phyloP scores from a whole-genome alignment of 2,329 filamentous ascomycete genomes.

The Ophiosphaerella herpotricha region DNA sequence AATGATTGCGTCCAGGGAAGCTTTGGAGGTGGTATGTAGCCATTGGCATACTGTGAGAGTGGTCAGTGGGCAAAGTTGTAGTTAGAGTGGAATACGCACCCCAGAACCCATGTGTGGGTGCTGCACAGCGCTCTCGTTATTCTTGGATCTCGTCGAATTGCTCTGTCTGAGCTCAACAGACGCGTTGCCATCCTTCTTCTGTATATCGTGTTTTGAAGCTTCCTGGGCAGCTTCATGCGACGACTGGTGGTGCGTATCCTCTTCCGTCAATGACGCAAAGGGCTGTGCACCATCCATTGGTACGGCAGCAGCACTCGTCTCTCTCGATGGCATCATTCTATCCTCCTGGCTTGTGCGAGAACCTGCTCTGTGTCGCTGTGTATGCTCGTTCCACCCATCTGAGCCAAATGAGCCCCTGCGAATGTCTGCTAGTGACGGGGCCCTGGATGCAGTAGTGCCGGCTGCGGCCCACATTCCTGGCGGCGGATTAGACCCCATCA shows the following conservation, averaged over 20 bases:
- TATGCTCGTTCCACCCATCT: conserved; percentile 40
- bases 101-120: conserved; percentile 19
- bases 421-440: conserved; percentile 51
- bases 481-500: conserved; percentile 46
- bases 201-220: conserved; percentile 1
- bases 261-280: conserved; percentile 38
- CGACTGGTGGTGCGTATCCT: conserved; percentile 16
- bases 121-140: conserved; percentile 11
- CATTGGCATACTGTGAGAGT: conserved; percentile 40
- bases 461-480: conserved; percentile 53
- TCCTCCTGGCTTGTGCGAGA: conserved; percentile 33
- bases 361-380: conserved; percentile 30
- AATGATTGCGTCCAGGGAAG: conserved; percentile 63
- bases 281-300: conserved; percentile 24
- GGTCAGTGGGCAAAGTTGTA: conserved; percentile 6
- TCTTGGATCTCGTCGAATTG: conserved; percentile 23
- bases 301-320: conserved; percentile 3
- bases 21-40: conserved; percentile 51
- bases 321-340: neutral
- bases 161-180: conserved; percentile 19
- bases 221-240: conserved; percentile 10
- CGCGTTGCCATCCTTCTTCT: conserved; percentile 13
- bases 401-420: conserved; percentile 43
- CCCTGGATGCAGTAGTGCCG: conserved; percentile 46
- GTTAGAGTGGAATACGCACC: conserved; percentile 13